Evolutionary conservation across 2,329 filamentous ascomycete genomes (phyloP), one percentile per base, ranked within the genome.

Genomic region (Aspergillus melleus): DNA sequence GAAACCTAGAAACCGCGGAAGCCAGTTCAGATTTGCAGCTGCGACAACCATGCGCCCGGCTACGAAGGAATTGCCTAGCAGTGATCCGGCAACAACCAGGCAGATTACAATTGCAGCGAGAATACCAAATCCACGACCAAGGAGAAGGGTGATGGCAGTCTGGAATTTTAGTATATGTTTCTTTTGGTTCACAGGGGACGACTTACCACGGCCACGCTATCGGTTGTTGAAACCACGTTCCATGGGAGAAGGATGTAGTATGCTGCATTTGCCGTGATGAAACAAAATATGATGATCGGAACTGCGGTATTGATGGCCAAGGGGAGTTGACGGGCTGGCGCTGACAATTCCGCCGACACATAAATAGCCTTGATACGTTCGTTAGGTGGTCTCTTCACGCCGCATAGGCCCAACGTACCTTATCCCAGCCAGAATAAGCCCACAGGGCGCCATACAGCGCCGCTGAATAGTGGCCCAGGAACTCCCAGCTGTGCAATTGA

Each of bases 351-450:
- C 20, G 61, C 61, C 1, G 54, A 42, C 6, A 42, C 36, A n/a
- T 42, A 42, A 6, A 42, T 42, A 6, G 36, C 36, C 36, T 42
- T 42, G 14, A 42, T 42, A 24, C 22, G 14, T 14, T 24, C 22
- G 36, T 42, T n/a, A n/a, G 36, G 14, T 8, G 14, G 16, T 14
- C 10, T 12, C 32, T 14, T 36, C 26, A 9, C 26, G 26, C 2
- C 26, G 26, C 26, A 29, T 36, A 36, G 32, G 11, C 32, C 8
- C 61, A 49, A 65, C 55, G 9, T 65, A 65, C 63, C 60, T 65
- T 65, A 20, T 65, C 63, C 63, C 63, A 65, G 11, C 63, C 63
- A 0, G 63, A 65, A 49, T 65, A 65, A 0, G 63, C 63, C 63
- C 63, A 65, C 1, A 65, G 54, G 1, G 63, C 63, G 11, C 63